A percentile compares a stretch with the other conserved stretches of the same genome.
Evolutionary conservation across 2,329 filamentous ascomycete genomes (phyloP).

Genomic region (Colletotrichum sp.): DNA sequence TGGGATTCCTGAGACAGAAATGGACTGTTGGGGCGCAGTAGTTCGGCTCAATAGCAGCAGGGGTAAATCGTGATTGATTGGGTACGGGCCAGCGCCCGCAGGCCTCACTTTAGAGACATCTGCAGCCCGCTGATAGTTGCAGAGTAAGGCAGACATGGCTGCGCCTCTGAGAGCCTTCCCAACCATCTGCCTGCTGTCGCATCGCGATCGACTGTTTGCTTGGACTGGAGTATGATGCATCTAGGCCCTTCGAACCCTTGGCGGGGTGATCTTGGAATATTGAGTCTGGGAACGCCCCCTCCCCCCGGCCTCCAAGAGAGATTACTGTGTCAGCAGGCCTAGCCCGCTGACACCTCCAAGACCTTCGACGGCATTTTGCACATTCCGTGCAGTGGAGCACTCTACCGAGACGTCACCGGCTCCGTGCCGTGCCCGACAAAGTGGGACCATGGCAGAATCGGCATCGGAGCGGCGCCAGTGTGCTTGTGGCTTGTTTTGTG

Average conservation of each 20-base stretch:
- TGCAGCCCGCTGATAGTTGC: background rate
- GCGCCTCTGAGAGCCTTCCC: background rate
- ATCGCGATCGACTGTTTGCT: background rate
- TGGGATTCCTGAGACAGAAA: background rate
- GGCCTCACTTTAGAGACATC: background rate
- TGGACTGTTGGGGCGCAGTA: background rate
- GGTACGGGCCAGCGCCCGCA: background rate
- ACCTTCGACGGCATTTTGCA: background rate
- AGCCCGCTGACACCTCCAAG: background rate
- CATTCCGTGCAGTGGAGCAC: background rate
- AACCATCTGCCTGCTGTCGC: background rate
- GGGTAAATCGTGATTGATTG: background rate
- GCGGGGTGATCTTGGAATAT: background rate
- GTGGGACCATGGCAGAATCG: background rate
- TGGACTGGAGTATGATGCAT: background rate
- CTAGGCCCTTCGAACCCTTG: background rate
- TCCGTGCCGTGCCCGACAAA: background rate
- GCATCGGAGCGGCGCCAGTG: background rate
- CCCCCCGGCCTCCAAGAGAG: background rate
- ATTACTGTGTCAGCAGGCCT: background rate
- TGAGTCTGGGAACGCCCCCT: background rate
- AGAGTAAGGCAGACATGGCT: background rate
- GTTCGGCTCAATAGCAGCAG: background rate
- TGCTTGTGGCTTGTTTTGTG: accelerated
- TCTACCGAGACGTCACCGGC: background rate